Conservation (phyloP, 2,329 filamentous ascomycete species). For the Penicillium sp. region DNA sequence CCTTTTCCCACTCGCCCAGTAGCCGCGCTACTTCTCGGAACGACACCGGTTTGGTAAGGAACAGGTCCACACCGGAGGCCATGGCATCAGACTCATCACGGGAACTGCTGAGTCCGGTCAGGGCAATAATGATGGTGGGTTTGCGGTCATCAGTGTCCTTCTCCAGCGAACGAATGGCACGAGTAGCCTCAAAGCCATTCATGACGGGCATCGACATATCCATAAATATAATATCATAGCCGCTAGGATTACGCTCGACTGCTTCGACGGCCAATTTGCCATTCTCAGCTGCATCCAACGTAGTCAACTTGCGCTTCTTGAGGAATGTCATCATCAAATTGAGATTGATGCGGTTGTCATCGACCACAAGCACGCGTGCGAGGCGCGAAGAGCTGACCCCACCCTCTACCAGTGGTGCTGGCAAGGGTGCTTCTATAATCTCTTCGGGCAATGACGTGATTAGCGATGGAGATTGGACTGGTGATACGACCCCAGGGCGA, state of each 20-base stretch:
- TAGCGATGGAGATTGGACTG: slow-evolving; percentile 6
- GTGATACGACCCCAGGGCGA: neutral
- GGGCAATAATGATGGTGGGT: slow-evolving; percentile 44
- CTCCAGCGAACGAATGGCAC: slow-evolving; percentile 46
- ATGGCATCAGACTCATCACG: slow-evolving; percentile 46
- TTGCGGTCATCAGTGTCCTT: slow-evolving; percentile 33
- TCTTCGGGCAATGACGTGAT: slow-evolving; percentile 8
- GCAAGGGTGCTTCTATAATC: slow-evolving; percentile 12
- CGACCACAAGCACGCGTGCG: slow-evolving; percentile 43
- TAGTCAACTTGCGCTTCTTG: slow-evolving; percentile 38
- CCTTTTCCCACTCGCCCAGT: slow-evolving; percentile 35
- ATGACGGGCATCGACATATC: slow-evolving; percentile 52
- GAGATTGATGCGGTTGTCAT: slow-evolving; percentile 49
- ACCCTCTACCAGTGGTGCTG: slow-evolving; percentile 15
- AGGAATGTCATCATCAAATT: slow-evolving; percentile 46
- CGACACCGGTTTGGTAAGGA: slow-evolving; percentile 49
- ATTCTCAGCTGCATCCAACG: slow-evolving; percentile 43
- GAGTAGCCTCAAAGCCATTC: slow-evolving; percentile 50
- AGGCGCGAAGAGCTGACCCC: slow-evolving; percentile 8
- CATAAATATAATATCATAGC: slow-evolving; percentile 50
- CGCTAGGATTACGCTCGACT: slow-evolving; percentile 31
- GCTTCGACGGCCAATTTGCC: slow-evolving; percentile 46
- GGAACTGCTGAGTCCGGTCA: slow-evolving; percentile 48
- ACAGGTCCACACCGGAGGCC: slow-evolving; percentile 46
- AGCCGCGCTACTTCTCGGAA: slow-evolving; percentile 46